Percentiles rank a stretch among this genome's conserved stretches.
These are phyloP conservation scores for Cystobasidium slooffiae DNA, from an alignment of 1,284 basidiomycete species.

Conservation along the genomic window DNA sequence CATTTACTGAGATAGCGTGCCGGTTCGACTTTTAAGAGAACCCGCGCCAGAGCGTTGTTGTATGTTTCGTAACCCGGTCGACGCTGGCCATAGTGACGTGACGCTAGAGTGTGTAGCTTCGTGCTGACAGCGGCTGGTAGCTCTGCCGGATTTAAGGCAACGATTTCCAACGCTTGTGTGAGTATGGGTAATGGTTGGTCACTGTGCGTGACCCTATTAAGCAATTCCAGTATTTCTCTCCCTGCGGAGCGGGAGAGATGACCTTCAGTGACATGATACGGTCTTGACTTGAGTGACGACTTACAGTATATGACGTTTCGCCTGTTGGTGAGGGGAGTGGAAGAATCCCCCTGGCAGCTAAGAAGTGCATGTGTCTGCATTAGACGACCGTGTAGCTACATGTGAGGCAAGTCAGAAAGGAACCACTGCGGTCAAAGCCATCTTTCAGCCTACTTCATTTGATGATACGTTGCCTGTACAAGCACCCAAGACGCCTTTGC, in stretches of 20 bases:
- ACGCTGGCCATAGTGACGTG: constrained; percentile 11
- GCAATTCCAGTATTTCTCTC: neutral
- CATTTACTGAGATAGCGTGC: constrained; percentile 1
- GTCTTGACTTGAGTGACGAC: too few species aligned
- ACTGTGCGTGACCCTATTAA: neutral
- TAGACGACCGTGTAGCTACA: constrained; percentile 11
- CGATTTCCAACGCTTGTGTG: constrained; percentile 9
- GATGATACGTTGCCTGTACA: neutral
- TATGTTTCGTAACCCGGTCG: constrained; percentile 5
- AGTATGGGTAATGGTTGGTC: constrained; percentile 10
- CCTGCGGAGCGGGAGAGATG: neutral
- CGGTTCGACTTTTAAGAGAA: constrained; percentile 5
- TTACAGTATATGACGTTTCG: too few species aligned
- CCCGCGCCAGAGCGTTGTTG: neutral
- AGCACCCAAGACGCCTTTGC: neutral
- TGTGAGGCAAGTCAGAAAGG: neutral
- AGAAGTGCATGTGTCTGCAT: constrained; percentile 17
- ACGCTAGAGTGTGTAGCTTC: constrained; percentile 1
- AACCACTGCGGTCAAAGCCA: neutral
- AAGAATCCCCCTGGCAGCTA: too few species aligned
- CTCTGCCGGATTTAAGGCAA: neutral
- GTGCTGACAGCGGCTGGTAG: neutral
- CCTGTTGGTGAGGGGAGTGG: too few species aligned
- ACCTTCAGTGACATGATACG: neutral
- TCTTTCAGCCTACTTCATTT: neutral